Percentiles rank a stretch among this genome's conserved stretches.
phyloP scores from a whole-genome alignment of 2,329 filamentous ascomycete genomes.

The Ceratocystis eucalypticola region DNA sequence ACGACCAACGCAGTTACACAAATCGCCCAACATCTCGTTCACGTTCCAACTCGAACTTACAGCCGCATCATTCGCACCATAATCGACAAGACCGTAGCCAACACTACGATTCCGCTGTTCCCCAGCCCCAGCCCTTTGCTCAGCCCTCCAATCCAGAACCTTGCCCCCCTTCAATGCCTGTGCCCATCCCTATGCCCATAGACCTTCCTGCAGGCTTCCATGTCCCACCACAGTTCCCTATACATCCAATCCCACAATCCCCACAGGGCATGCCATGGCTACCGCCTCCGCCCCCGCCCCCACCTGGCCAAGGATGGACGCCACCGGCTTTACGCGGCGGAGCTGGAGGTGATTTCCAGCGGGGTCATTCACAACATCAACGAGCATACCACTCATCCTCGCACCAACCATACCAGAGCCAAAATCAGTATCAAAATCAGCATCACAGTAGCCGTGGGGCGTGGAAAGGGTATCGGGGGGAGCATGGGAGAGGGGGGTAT shows the following conservation, averaged over 20 bases:
- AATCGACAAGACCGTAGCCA: neutral
- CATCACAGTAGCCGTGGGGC: neutral
- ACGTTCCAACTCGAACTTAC: constrained; percentile 20
- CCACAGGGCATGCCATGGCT: constrained; percentile 18
- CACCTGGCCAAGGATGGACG: constrained; percentile 14
- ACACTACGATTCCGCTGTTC: neutral
- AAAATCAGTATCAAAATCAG: neutral
- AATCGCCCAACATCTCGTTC: constrained; percentile 21
- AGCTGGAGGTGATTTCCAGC: constrained; percentile 7
- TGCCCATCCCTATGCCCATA: constrained; percentile 7
- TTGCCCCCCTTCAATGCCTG: neutral
- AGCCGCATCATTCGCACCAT: constrained; percentile 15
- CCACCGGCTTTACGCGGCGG: neutral
- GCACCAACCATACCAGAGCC: neutral
- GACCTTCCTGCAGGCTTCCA: constrained; percentile 18
- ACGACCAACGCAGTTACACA: constrained; percentile 1
- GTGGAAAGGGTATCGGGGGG: constrained; percentile 1
- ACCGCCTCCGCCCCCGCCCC: constrained; percentile 23
- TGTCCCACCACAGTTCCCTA: constrained; percentile 23
- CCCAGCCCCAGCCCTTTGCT: constrained; percentile 11
- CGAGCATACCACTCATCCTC: neutral
- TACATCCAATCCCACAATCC: constrained; percentile 27
- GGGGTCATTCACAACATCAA: neutral
- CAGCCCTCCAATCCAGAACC: neutral
- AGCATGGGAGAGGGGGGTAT: neutral